phyloP scores from a whole-genome alignment of 2,329 filamentous ascomycete genomes.

The Nothomitra cinnamomea region DNA sequence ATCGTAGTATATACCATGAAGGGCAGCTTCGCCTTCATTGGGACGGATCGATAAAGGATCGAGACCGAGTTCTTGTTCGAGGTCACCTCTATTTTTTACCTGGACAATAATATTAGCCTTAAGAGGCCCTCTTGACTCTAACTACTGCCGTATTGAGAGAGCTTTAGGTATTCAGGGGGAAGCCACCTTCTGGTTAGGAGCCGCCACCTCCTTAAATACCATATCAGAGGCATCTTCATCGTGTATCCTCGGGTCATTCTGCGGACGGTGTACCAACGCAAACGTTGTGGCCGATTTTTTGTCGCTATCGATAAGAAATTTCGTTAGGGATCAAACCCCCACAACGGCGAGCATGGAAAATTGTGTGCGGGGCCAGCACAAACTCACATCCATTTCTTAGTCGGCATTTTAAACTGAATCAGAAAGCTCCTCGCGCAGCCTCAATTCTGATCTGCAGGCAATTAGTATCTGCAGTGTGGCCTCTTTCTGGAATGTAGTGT shows the following conservation, averaged over 20 bases:
- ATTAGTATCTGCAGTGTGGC: no score
- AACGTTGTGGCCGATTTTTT: constrained; percentile 91
- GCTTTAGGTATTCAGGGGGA: constrained; percentile 11
- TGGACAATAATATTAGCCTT: constrained; percentile 15
- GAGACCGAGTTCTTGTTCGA: constrained; percentile 56
- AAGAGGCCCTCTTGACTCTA: constrained; percentile 13
- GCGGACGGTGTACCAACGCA: constrained; percentile 83
- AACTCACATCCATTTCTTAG: constrained; percentile 2
- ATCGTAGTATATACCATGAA: constrained; percentile 86
- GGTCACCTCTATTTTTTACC: constrained; percentile 54
- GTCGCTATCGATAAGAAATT: constrained; percentile 32
- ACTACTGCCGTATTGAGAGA: background rate
- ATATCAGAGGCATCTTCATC: constrained; percentile 77
- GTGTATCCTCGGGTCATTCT: constrained; percentile 95
- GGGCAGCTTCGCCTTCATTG: constrained; percentile 93
- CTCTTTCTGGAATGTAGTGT: background rate
- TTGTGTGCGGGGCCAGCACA: background rate
- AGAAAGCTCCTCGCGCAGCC: no score
- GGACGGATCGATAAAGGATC: constrained; percentile 49
- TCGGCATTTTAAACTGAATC: background rate
- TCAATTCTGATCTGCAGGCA: no score
- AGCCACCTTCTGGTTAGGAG: constrained; percentile 12
- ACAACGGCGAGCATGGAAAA: background rate
- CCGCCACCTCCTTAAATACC: constrained; percentile 56
- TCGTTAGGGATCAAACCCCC: background rate